phyloP scores from a whole-genome alignment of 2,329 filamentous ascomycete genomes.

The Aspergillus tanneri region DNA sequence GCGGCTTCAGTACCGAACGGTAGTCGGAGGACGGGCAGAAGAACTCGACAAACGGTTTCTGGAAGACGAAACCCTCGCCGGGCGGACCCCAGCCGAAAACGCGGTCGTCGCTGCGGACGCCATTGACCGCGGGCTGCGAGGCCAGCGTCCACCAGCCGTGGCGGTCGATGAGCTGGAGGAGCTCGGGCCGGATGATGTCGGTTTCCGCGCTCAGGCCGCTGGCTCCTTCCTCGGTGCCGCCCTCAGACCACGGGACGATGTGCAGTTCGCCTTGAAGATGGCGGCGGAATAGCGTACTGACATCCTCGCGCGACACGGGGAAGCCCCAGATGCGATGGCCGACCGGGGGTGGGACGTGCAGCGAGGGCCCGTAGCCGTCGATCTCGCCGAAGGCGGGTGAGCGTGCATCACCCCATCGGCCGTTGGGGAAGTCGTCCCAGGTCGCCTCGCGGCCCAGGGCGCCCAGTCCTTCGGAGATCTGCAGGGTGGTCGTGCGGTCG shows the following conservation, averaged over 20 bases:
- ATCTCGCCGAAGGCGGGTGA: slow-evolving; percentile 95
- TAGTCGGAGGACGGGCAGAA: slow-evolving; percentile 79
- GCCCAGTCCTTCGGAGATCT: slow-evolving; percentile 92
- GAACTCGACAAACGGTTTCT: slow-evolving; percentile 97
- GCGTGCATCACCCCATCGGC: slow-evolving; percentile 87
- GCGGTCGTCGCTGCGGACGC: slow-evolving; percentile 69
- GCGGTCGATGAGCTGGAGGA: slow-evolving; percentile 71
- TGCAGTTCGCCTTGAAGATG: slow-evolving; percentile 77
- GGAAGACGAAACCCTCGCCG: slow-evolving; percentile 86
- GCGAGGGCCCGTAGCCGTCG: slow-evolving; percentile 93
- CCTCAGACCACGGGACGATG: slow-evolving; percentile 89
- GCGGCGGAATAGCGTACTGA: slow-evolving; percentile 75
- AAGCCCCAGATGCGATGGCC: slow-evolving; percentile 83
- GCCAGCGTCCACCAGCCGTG: slow-evolving; percentile 95
- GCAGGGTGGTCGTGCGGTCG: slow-evolving; percentile 77
- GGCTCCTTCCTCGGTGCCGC: slow-evolving; percentile 59
- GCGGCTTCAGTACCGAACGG: slow-evolving; percentile 58
- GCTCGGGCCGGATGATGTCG: slow-evolving; percentile 70
- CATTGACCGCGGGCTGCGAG: slow-evolving; percentile 91
- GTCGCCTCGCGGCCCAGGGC: slow-evolving; percentile 88
- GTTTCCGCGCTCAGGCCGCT: slow-evolving; percentile 67
- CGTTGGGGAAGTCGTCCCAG: slow-evolving; percentile 98
- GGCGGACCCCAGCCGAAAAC: slow-evolving; percentile 92
- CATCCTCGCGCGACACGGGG: slow-evolving; percentile 67
- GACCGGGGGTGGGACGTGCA: slow-evolving; percentile 84